phyloP scores from a whole-genome alignment of 2,329 filamentous ascomycete species.

The Zasmidium angulare region DNA sequence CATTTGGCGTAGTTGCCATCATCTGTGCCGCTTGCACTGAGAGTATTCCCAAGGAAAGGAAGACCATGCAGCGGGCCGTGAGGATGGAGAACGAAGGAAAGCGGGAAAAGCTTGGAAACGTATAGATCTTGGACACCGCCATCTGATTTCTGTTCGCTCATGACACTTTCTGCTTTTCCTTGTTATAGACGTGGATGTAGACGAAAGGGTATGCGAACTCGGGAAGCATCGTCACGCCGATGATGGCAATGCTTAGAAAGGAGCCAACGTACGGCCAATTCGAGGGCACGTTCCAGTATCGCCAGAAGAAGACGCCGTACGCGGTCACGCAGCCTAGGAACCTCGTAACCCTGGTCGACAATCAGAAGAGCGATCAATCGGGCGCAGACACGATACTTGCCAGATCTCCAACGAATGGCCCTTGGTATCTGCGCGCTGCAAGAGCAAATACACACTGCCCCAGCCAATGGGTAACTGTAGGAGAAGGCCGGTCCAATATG shows the following conservation, averaged over 20 bases:
- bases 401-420: slow-evolving; percentile 44
- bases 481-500: slow-evolving; percentile 41
- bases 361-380: slow-evolving; percentile 4
- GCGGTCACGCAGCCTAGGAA: slow-evolving; percentile 41
- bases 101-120: not conserved
- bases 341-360: slow-evolving; percentile 36
- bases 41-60: slow-evolving; percentile 15
- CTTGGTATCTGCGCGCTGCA: slow-evolving; percentile 35
- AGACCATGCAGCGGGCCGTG: slow-evolving; percentile 13
- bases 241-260: slow-evolving; percentile 35
- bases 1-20: slow-evolving; percentile 14
- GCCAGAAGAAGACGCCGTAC: slow-evolving; percentile 41
- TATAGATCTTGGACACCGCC: not conserved
- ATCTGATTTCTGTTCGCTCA: not conserved
- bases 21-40: slow-evolving; percentile 14
- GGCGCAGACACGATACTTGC: slow-evolving; percentile 23
- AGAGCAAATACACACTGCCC: slow-evolving; percentile 34
- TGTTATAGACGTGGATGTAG: slow-evolving; percentile 29
- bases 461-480: slow-evolving; percentile 42
- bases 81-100: slow-evolving; percentile 17
- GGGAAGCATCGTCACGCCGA: slow-evolving; percentile 39
- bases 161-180: slow-evolving; percentile 2
- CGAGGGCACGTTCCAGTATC: slow-evolving; percentile 40
- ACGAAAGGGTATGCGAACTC: slow-evolving; percentile 41
- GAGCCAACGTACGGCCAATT: slow-evolving; percentile 42